A percentile compares a stretch with the other conserved stretches of the same genome.
These are phyloP conservation scores for Rubroboletus satanas DNA, from an alignment of 768 basidiomycete genomes.

Conservation along the genomic window DNA sequence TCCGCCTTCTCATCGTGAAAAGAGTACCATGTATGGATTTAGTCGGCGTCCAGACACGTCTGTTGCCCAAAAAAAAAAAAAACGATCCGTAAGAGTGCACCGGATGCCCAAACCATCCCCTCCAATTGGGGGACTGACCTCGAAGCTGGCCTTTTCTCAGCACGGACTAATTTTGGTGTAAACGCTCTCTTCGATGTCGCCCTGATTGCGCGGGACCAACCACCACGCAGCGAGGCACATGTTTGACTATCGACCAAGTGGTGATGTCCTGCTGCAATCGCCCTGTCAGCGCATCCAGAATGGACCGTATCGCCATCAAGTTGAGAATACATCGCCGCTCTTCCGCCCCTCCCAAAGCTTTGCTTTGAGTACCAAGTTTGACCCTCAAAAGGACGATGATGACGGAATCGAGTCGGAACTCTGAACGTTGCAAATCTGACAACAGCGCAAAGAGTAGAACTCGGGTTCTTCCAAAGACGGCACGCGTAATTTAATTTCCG, in stretches of 20 bases:
- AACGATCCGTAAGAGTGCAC: background rate
- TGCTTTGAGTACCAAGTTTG: background rate
- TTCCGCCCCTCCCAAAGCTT: background rate
- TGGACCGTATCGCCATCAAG: background rate
- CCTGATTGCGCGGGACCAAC: conserved; percentile 2
- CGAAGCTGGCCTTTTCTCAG: background rate
- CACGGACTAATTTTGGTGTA: background rate
- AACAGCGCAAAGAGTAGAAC: background rate
- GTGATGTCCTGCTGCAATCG: background rate
- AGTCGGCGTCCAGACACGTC: background rate
- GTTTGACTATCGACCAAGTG: background rate
- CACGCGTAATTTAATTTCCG: background rate
- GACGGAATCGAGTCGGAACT: background rate
- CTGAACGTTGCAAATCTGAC: background rate
- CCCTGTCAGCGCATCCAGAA: background rate
- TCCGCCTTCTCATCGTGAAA: background rate
- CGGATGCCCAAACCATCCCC: background rate
- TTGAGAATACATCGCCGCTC: background rate
- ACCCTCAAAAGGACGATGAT: background rate
- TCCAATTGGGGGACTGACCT: background rate
- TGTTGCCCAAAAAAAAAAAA: background rate
- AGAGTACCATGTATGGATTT: background rate
- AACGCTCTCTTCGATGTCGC: background rate
- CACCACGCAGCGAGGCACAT: background rate
- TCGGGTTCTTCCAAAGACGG: background rate